Conservation (phyloP, 2,329 filamentous ascomycete genomes). For the Sclerotinia borealis region DNA sequence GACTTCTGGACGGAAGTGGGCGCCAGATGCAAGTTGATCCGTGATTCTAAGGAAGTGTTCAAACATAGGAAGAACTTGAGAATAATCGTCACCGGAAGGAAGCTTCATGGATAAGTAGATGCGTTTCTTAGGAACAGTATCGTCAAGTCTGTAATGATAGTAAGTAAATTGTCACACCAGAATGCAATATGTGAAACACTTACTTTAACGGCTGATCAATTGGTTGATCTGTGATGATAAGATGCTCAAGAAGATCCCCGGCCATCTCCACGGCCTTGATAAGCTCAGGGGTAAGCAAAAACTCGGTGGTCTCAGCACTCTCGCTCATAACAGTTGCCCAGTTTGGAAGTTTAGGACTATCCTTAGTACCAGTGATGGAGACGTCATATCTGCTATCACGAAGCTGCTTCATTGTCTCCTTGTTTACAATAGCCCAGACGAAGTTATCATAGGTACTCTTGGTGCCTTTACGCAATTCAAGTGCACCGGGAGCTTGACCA, state of each 20-base stretch:
- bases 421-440: conserved; percentile 93
- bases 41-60: conserved; percentile 76
- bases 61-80: conserved; percentile 67
- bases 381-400: conserved; percentile 93
- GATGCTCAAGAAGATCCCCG: conserved; percentile 75
- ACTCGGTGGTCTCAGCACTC: conserved; percentile 88
- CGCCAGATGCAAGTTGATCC: conserved; percentile 68
- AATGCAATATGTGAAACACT: conserved; percentile 32
- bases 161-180: neutral
- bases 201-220: conserved; percentile 80
- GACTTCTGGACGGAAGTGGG: conserved; percentile 87
- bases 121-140: conserved; percentile 80
- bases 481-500: conserved; percentile 50
- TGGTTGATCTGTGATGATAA: conserved; percentile 87
- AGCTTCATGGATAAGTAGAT: conserved; percentile 70
- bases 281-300: conserved; percentile 80
- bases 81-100: conserved; percentile 59
- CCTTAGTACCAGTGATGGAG: conserved; percentile 88
- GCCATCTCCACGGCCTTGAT: conserved; percentile 71
- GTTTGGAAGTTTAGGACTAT: conserved; percentile 77
- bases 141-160: conserved; percentile 59
- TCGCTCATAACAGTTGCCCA: conserved; percentile 97
- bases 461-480: conserved; percentile 48
- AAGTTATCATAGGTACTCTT: conserved; percentile 80
- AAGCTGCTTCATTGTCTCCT: conserved; percentile 83